A percentile compares a stretch with the other conserved stretches of the same genome.
These are phyloP conservation scores for Sporothrix sp. DNA, from an alignment of 2,329 filamentous ascomycete species.

Conservation along the genomic window DNA sequence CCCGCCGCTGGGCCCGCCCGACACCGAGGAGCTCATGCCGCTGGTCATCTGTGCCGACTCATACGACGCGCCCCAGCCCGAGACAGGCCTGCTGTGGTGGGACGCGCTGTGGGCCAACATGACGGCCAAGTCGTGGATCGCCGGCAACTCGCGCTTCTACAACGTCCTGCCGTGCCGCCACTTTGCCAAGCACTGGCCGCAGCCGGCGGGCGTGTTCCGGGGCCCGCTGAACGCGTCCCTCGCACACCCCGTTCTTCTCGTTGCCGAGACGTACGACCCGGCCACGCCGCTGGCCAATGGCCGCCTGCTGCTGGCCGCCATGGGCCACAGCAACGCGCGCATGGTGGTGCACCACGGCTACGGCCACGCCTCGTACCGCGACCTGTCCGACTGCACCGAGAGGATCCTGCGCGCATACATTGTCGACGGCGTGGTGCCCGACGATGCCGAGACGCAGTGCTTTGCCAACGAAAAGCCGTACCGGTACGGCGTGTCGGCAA, in stretches of 20 bases:
- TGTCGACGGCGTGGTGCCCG: constrained; percentile 31
- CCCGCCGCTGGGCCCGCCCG: constrained; percentile 18
- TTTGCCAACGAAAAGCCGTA: constrained; percentile 41
- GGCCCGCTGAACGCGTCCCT: constrained; percentile 36
- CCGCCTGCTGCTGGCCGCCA: constrained; percentile 32
- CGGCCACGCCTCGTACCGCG: constrained; percentile 35
- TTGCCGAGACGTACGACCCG: constrained; percentile 41
- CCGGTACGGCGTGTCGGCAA: constrained; percentile 26
- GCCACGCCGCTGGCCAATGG: constrained; percentile 41
- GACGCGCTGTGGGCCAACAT: constrained; percentile 37
- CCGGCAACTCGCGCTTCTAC: constrained; percentile 37
- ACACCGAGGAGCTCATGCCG: constrained; percentile 30
- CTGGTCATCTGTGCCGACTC: constrained; percentile 38
- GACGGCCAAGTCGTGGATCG: constrained; percentile 35
- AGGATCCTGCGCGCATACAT: constrained; percentile 31
- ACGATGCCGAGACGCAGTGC: constrained; percentile 34
- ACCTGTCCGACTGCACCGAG: constrained; percentile 37
- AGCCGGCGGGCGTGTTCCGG: constrained; percentile 36
- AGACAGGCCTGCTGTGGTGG: constrained; percentile 36
- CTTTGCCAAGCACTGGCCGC: constrained; percentile 35
- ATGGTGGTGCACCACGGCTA: constrained; percentile 41
- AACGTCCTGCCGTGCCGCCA: constrained; percentile 37
- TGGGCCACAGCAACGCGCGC: constrained; percentile 37
- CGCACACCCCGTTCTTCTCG: constrained; percentile 35
- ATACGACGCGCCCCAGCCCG: constrained; percentile 33